Evolutionary conservation across 108 stramenopile genomes (phyloP).

Genomic region (Cyclotella atomus): DNA sequence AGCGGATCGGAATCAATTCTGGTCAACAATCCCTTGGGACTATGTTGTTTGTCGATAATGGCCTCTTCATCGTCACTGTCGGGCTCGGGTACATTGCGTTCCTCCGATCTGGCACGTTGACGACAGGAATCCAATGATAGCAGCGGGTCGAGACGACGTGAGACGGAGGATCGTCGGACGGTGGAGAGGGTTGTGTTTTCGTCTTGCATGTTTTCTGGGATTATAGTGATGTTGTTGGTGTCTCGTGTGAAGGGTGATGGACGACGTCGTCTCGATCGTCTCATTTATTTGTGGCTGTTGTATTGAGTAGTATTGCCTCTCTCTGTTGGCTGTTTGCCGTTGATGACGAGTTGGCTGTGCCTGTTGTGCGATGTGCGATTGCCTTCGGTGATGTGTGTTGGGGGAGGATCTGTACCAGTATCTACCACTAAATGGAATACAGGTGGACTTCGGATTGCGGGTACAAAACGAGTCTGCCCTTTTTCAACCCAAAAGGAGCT

Average conservation of each 20-base stretch:
- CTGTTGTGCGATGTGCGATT: no score
- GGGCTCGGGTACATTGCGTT: conserved; percentile 19
- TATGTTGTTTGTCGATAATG: neutral
- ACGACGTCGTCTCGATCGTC: neutral
- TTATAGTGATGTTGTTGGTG: neutral
- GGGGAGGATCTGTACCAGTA: no score
- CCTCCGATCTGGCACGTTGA: conserved; percentile 23
- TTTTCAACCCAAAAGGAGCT: no score
- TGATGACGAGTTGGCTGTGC: neutral
- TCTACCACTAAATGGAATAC: no score
- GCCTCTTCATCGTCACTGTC: conserved; percentile 13
- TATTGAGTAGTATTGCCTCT: neutral
- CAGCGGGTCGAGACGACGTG: conserved; percentile 10
- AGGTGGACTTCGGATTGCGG: no score
- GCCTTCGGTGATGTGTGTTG: no score
- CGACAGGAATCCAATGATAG: neutral
- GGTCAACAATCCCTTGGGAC: neutral
- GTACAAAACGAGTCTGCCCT: no score
- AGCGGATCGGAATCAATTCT: conserved; percentile 31
- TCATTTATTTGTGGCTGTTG: neutral
- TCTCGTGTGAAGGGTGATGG: neutral
- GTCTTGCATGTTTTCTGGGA: neutral
- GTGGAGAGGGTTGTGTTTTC: neutral
- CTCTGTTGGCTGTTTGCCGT: neutral
- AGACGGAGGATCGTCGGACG: conserved; percentile 15